phyloP scores from a whole-genome alignment of 305 asterid genomes.

The Petunia hybrid region DNA sequence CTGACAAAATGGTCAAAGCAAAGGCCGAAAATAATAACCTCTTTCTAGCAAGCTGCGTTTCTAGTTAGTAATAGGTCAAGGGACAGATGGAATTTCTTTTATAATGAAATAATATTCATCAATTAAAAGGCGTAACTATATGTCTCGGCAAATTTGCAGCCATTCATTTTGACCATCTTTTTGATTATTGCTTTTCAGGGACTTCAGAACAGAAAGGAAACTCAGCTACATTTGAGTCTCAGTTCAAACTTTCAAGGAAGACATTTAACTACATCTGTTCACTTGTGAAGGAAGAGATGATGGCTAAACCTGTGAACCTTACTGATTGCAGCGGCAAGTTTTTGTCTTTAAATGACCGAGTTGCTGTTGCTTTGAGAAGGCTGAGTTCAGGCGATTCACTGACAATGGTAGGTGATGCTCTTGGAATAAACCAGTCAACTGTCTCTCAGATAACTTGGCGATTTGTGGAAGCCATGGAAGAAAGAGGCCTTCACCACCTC shows the following conservation, averaged over 20 bases:
- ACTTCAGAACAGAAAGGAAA: conserved; percentile 13
- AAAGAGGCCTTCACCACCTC: conserved; percentile 37
- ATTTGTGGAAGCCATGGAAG: conserved; percentile 48
- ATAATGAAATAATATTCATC: conserved; percentile 3
- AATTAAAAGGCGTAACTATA: background rate
- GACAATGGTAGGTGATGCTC: conserved; percentile 32
- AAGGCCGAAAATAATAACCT: background rate
- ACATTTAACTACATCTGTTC: conserved; percentile 47
- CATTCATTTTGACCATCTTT: background rate
- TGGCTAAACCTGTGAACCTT: background rate
- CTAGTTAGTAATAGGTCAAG: background rate
- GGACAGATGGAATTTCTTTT: background rate
- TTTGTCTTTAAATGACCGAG: conserved; percentile 41
- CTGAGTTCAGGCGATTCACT: conserved; percentile 44
- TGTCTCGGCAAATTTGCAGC: conserved; percentile 1
- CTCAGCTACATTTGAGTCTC: conserved; percentile 36
- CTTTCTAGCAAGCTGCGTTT: conserved; percentile 5
- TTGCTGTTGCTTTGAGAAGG: conserved; percentile 46
- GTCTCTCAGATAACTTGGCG: conserved; percentile 45
- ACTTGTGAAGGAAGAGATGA: conserved; percentile 41
- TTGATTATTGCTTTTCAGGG: conserved; percentile 34
- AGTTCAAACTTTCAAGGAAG: conserved; percentile 43
- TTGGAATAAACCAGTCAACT: conserved; percentile 35
- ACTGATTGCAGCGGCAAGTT: conserved; percentile 37
- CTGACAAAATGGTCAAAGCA: background rate